Evolutionary conservation across 2,329 filamentous ascomycete species (phyloP), one percentile per base, ranked within the genome.

Genomic region (Alternaria atra): DNA sequence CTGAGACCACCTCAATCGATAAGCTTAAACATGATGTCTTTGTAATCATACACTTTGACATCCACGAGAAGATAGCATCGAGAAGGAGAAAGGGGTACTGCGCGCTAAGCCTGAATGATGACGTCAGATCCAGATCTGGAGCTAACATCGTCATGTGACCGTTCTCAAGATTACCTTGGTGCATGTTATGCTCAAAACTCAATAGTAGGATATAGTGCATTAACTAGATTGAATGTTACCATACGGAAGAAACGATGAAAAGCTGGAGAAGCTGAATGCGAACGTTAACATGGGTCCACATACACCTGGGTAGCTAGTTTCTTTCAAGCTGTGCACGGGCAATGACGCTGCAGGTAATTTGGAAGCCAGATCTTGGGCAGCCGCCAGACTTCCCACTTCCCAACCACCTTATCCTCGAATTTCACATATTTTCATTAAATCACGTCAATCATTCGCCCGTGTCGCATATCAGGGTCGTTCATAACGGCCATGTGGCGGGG

Each of bases 401-500:
- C 20, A 34, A 15, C 8, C 30, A 35, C 8, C 8, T 35, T 10
- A 23, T 37, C 30, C n/a, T 37, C 32, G 15, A 34, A 15, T 35
- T 27, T 12, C 23, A 23, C 30, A 27, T 35, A 20, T 50, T 37
- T 27, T 9, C 54, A 35, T 29, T 17, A 9, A 34, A 17, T 42
- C 34, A 40, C 44, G 25, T 51, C 35, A 56, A 30, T 25, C n/a
- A 25, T 52, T 27, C 13, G 29, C 10, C 25, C 13, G 9, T 35
- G 23, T 8, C 15, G 37, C 12, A 34, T 23, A 15, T 32, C 30
- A 15, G 17, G 44, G 35, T 27, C 37, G 20, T 34, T 23, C 20
- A 29, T 30, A 9, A 10, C 46, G 15, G 25, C 54, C 39, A 34
- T 57, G 46, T 32, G 54, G 54, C 46, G 35, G 46, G 27, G 54